Base-by-base conservation (phyloP, 2,329 filamentous ascomycete genomes). In the Pestalotiopsis sp. region DNA sequence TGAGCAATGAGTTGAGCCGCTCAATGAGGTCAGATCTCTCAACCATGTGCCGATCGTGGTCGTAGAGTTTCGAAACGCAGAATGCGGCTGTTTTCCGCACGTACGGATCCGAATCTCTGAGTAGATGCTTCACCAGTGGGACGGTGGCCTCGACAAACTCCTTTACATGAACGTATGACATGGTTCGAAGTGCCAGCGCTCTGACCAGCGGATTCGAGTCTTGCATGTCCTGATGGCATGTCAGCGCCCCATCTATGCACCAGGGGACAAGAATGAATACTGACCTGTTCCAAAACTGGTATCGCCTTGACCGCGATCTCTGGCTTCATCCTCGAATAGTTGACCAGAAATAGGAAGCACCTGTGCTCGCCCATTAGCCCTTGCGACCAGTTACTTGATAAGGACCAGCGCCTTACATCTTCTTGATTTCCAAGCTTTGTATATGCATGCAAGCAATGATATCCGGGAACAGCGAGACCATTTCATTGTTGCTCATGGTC, bases 401-500 rank as follows among this genome's bases (percentile, higher is more conserved):
- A 36, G 9, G 39, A 63, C 9, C n/a, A 39, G 64, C 27, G 64
- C 38, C 67, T 60, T 85, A 98, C 96, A 99, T 99, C 87, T 99
- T 99, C 88, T 99, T 99, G 83, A 99, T 98, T 82, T 99, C 96
- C 79, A 99, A 84, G 76, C 93, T 97, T 65, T 91, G 92, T 71
- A 99, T 93, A 75, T 93, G 90, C 96, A 99, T 99, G 85, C 95
- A 98, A 71, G 87, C 91, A 74, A 99, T 93, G 69, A 99, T 92
- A 79, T 99, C 96, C 20, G 95, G 94, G 75, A 99, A 99, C 65
- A 99, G 86, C 52, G 94, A 94, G 67, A 98, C 92, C 96, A 99
- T 99, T 81, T 99, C 96, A 78, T 98, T 99, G 84, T 99, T 99
- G 88, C 95, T 98, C 96, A 99, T 99, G 72, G 96, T 99, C 96